phyloP scores from a whole-genome alignment of 2,329 filamentous ascomycete genomes.

The Botrytis sinoallii region DNA sequence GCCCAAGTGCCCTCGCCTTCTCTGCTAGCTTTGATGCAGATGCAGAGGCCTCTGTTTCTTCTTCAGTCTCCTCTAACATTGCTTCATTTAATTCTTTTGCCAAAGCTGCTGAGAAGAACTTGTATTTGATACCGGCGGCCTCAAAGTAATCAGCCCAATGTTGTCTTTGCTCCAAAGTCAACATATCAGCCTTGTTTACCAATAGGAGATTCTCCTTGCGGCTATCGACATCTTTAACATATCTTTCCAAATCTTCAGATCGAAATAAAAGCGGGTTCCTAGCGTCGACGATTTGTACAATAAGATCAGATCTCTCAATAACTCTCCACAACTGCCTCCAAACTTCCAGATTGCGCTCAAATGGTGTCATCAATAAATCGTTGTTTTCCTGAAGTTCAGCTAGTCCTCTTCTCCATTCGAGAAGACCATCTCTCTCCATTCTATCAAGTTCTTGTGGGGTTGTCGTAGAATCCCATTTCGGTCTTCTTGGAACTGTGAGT shows the following conservation, averaged over 20 bases:
- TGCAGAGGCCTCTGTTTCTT: conserved; percentile 20
- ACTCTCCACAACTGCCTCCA: conserved; percentile 98
- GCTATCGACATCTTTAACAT: conserved; percentile 87
- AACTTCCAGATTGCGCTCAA: conserved; percentile 94
- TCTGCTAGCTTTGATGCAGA: conserved; percentile 30
- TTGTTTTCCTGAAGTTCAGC: conserved; percentile 93
- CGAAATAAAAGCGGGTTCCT: conserved; percentile 91
- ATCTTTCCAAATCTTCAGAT: conserved; percentile 87
- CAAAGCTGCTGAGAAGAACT: conserved; percentile 91
- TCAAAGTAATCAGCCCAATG: conserved; percentile 87
- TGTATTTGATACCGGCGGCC: conserved; percentile 77
- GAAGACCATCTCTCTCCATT: conserved; percentile 73
- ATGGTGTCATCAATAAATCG: conserved; percentile 94
- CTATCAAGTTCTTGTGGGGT: conserved; percentile 78
- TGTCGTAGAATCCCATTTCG: conserved; percentile 82
- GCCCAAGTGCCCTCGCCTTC: conserved; percentile 43
- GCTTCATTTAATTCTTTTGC: conserved; percentile 87
- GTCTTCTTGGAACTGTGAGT: conserved; percentile 85
- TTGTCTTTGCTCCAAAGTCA: conserved; percentile 79
- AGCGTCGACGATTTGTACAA: conserved; percentile 98
- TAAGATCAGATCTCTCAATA: conserved; percentile 90
- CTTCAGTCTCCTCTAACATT: conserved; percentile 44
- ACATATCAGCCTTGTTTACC: conserved; percentile 99
- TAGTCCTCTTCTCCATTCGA: conserved; percentile 85
- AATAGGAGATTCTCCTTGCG: conserved; percentile 88